These are phyloP conservation scores for Rhodotorula diobovata DNA, from an alignment of 768 basidiomycete genomes.

Conservation along the genomic window DNA sequence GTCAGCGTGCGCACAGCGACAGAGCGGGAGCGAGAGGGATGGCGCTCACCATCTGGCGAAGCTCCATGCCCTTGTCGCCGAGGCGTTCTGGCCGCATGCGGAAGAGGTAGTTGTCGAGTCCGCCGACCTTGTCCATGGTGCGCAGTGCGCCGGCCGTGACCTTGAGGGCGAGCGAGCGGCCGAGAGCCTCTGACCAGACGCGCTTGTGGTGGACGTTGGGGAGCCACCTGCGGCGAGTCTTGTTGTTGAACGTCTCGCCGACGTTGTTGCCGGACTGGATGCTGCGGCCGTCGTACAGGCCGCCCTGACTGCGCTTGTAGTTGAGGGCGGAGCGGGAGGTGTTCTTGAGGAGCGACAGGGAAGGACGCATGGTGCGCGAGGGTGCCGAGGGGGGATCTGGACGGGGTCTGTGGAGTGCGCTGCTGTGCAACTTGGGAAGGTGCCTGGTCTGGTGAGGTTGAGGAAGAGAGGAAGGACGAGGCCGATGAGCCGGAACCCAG, in stretches of 20 bases:
- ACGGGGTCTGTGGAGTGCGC: neutral
- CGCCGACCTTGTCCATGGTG: constrained; percentile 82
- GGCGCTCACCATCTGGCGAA: constrained; percentile 25
- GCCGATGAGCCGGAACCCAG: neutral
- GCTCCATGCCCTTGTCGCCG: constrained; percentile 33
- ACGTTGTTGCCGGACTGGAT: constrained; percentile 69
- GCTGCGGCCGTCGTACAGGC: constrained; percentile 76
- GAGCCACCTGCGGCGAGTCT: constrained; percentile 80
- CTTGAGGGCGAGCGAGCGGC: constrained; percentile 60
- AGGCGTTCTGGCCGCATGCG: constrained; percentile 41
- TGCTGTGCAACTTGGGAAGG: neutral
- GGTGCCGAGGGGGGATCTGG: neutral
- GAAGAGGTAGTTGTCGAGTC: constrained; percentile 65
- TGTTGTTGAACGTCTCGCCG: constrained; percentile 72
- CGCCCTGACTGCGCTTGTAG: constrained; percentile 73
- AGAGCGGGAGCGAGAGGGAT: neutral
- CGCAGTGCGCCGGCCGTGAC: constrained; percentile 70
- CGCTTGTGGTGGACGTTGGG: constrained; percentile 80
- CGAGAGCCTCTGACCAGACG: constrained; percentile 63
- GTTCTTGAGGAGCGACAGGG: constrained; percentile 17
- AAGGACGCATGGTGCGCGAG: constrained; percentile 4
- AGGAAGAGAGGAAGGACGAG: neutral
- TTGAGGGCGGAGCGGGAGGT: constrained; percentile 55
- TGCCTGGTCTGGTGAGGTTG: neutral
- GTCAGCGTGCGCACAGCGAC: neutral